A percentile compares a stretch with the other conserved stretches of the same genome.
Conservation (phyloP, 129 eudicot genomes). For the Centaurea solstitialis region DNA sequence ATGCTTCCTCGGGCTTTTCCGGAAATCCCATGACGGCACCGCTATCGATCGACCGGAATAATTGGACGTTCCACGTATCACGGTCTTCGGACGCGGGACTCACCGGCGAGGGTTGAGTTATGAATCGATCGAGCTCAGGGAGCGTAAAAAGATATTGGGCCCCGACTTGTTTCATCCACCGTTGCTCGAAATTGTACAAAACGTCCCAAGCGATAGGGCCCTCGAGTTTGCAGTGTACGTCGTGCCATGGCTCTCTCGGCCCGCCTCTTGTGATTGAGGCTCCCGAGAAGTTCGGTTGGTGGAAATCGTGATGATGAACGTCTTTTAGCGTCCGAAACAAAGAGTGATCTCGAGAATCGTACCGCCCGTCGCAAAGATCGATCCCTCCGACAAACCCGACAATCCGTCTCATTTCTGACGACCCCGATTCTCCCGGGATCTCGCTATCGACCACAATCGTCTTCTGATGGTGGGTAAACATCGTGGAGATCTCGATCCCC, state of each 20-base stretch:
- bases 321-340: slow-evolving; percentile 59
- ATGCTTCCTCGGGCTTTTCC: slow-evolving; percentile 47
- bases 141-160: slow-evolving; percentile 27
- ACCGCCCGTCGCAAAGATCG: slow-evolving; percentile 91
- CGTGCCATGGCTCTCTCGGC: slow-evolving; percentile 98
- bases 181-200: slow-evolving; percentile 77
- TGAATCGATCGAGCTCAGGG: slow-evolving; percentile 41
- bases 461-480: slow-evolving; percentile 95
- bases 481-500: slow-evolving; percentile 53
- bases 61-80: slow-evolving; percentile 76
- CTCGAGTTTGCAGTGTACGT: slow-evolving; percentile 74
- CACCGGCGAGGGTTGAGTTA: slow-evolving; percentile 41
- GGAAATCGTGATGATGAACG: slow-evolving; percentile 69
- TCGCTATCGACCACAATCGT: slow-evolving; percentile 63
- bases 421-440: slow-evolving; percentile 19
- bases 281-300: slow-evolving; percentile 78
- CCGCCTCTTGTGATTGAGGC: slow-evolving; percentile 72
- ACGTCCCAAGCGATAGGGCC: slow-evolving; percentile 97
- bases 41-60: slow-evolving; percentile 83
- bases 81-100: slow-evolving; percentile 24
- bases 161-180: slow-evolving; percentile 85
- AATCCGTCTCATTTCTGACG: slow-evolving; percentile 42
- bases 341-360: slow-evolving; percentile 66
- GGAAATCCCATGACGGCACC: slow-evolving; percentile 67
- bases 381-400: slow-evolving; percentile 85